Percentiles rank a stretch among this genome's conserved stretches.
phyloP scores from a whole-genome alignment of 225 moss, liverwort and hornwort species.

The Takakia lepidozioides region DNA sequence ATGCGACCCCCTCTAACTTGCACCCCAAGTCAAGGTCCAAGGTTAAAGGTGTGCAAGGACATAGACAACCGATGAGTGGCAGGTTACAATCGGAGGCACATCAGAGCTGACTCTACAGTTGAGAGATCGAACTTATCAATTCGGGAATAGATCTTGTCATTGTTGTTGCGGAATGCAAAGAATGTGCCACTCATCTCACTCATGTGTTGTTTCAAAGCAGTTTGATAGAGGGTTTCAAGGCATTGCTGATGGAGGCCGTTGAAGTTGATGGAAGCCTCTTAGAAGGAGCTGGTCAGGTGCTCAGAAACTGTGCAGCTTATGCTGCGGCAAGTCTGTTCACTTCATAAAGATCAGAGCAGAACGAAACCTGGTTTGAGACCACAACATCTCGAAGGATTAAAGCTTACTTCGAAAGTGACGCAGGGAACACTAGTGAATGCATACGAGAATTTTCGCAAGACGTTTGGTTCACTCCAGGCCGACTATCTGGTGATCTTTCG shows the following conservation, averaged over 20 bases:
- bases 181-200: too few relatives aligned
- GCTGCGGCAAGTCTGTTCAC: slow-evolving; percentile 27
- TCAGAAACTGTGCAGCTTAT: slow-evolving; percentile 43
- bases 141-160: too few relatives aligned
- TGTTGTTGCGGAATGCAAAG: too few relatives aligned
- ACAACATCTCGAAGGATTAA: slow-evolving; percentile 16
- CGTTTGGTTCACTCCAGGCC: slow-evolving; percentile 9
- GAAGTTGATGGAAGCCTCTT: slow-evolving; percentile 23
- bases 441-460: slow-evolving; percentile 2
- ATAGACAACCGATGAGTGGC: too few relatives aligned
- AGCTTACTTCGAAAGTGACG: slow-evolving; percentile 4
- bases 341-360: slow-evolving; percentile 27
- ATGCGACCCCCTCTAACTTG: too few relatives aligned
- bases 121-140: too few relatives aligned
- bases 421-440: slow-evolving; percentile 2
- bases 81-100: too few relatives aligned
- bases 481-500: not conserved
- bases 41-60: too few relatives aligned
- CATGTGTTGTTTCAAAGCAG: too few relatives aligned
- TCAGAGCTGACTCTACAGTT: too few relatives aligned
- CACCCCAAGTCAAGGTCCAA: too few relatives aligned
- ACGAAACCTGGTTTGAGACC: slow-evolving; percentile 24
- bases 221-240: too few relatives aligned
- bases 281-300: slow-evolving; percentile 42
- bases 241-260: slow-evolving; percentile 9